phyloP scores from a whole-genome alignment of 1,139 yeast species.

The Debaryomyces udenii region DNA sequence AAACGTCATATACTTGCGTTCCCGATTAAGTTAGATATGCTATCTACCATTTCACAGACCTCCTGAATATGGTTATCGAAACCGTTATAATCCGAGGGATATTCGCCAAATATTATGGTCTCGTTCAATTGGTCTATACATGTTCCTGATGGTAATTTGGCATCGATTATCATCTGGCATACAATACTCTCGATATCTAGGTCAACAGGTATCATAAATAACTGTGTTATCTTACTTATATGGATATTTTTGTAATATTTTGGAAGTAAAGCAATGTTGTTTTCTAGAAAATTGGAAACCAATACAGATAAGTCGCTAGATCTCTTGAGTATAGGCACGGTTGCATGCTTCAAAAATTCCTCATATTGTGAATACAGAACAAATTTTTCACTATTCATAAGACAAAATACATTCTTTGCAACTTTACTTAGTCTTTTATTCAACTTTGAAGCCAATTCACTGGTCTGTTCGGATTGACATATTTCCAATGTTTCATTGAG shows the following conservation, averaged over 20 bases:
- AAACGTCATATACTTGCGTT: constrained; percentile 7
- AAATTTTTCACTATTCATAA: constrained; percentile 18
- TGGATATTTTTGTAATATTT: constrained; percentile 33
- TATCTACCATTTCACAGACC: constrained; percentile 25
- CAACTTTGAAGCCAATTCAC: background rate
- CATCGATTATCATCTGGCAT: constrained; percentile 36
- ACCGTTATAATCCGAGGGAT: constrained; percentile 11
- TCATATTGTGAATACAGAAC: constrained; percentile 22
- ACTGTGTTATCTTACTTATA: constrained; percentile 19
- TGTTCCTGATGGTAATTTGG: constrained; percentile 35
- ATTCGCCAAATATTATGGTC: constrained; percentile 27
- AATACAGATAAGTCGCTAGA: background rate
- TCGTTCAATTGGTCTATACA: constrained; percentile 38
- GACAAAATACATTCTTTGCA: constrained; percentile 12
- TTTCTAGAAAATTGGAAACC: constrained; percentile 30
- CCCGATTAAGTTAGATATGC: constrained; percentile 4
- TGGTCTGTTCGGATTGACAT: constrained; percentile 7
- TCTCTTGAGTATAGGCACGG: constrained; percentile 1
- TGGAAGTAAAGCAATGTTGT: constrained; percentile 33
- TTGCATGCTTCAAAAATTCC: constrained; percentile 19
- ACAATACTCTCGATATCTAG: constrained; percentile 29
- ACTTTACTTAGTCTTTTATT: constrained; percentile 4
- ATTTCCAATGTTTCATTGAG: constrained; percentile 20
- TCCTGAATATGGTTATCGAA: constrained; percentile 27
- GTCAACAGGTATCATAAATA: constrained; percentile 18